Evolutionary conservation across 75 land plant species (phyloP), one percentile per base, ranked within the genome.

Genomic region (Cunninghamia lanceolata): DNA sequence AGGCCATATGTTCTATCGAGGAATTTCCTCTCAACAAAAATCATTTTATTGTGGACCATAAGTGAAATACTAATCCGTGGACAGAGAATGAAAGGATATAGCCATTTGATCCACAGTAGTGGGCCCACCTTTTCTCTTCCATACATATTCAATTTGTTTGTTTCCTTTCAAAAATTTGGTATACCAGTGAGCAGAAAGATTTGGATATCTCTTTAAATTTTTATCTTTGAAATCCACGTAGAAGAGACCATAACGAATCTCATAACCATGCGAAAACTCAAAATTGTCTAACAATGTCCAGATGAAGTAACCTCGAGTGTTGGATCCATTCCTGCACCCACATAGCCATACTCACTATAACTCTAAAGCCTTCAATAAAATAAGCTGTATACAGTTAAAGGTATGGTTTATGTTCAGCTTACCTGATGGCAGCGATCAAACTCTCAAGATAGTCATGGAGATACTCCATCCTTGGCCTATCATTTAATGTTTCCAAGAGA

Each of bases 201-300:
- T 95, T 9, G 93, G 92, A 1, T 83, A 28, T 81, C 96, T 86
- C 42, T 50, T 90, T 54, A 88, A 82, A 80, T 93, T 82, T 7
- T 84, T 84, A 79, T 91, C 92, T 35, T 89, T 85, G 86, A 89
- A 87, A 79, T 95, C 94, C 14, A 95, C 91, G 39, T 90, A 83
- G 46, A 88, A 90, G 9, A 95, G 85, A 0, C 94, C 96, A 82
- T 73, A 95, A 28, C 87, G 17, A 1, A 86, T 35, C 30, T 68
- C 32, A 79, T 92, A 95, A 10, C 94, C 96, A 43, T 56, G 85
- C 2, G 90, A 19, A 10, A 90, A 70, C 82, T 95, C 96, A 35
- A 89, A 89, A 17, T 88, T 83, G 50, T 95, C 96, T 36, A 95
- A 11, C 75, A 95, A 89, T 3, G 94, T 88, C 96, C 96, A 95